Evolutionary conservation across 306 rosid species (phyloP).

Genomic region (Cyclanthera cordifolia): DNA sequence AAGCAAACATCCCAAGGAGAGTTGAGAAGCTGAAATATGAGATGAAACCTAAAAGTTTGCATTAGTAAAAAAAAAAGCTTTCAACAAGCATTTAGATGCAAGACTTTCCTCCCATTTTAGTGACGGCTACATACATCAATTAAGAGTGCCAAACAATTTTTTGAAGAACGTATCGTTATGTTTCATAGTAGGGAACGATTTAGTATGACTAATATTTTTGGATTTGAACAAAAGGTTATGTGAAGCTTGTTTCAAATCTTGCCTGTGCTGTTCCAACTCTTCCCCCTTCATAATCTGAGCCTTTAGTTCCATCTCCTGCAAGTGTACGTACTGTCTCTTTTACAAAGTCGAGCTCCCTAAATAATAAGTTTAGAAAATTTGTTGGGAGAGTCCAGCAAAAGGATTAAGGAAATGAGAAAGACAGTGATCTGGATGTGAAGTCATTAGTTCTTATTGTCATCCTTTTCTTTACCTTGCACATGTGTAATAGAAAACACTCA

Average conservation of each 20-base stretch:
- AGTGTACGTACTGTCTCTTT: slow-evolving; percentile 67
- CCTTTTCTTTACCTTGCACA: not conserved
- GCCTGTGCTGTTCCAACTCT: slow-evolving; percentile 69
- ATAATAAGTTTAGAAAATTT: not conserved
- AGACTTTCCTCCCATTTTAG: not conserved
- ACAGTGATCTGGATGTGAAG: not conserved
- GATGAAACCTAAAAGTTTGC: not conserved
- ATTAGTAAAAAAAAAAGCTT: not conserved
- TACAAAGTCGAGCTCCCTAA: slow-evolving; percentile 85
- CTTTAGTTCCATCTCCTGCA: slow-evolving; percentile 96
- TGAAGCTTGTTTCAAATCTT: slow-evolving; percentile 23
- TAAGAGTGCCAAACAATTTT: not conserved
- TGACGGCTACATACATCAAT: not conserved
- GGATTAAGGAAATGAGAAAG: not conserved
- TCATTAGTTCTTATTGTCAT: not conserved
- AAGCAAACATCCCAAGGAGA: slow-evolving; percentile 99
- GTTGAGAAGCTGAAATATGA: slow-evolving; percentile 65
- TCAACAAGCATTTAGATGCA: not conserved
- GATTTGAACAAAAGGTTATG: not conserved
- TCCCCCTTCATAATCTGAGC: slow-evolving; percentile 82
- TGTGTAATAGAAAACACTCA: not conserved
- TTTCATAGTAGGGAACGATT: not conserved
- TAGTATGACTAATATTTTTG: not conserved
- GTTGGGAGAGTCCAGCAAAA: not conserved
- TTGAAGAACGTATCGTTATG: not conserved